Evolutionary conservation across 75 land plant genomes (phyloP).

Genomic region (Sequoiadendron giganteum): DNA sequence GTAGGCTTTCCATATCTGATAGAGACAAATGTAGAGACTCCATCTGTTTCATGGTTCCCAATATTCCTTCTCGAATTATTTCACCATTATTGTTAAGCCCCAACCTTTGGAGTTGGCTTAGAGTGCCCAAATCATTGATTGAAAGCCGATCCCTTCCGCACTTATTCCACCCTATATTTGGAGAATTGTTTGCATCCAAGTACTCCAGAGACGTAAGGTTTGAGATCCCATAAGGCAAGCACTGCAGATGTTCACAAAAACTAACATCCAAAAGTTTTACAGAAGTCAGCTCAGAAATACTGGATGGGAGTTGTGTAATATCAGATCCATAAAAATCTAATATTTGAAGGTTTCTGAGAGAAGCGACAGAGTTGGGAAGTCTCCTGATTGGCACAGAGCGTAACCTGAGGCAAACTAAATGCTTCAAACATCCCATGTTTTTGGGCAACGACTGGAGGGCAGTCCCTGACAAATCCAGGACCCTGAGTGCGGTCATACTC

Average conservation of each 20-base stretch:
- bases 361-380: neutral
- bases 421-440: no score
- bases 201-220: neutral
- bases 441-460: no score
- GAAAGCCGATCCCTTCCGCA: neutral
- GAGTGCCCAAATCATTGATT: neutral
- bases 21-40: neutral
- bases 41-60: neutral
- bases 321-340: no score
- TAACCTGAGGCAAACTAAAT: no score
- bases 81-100: neutral
- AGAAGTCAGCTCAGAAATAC: no score
- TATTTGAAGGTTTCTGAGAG: neutral
- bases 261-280: no score
- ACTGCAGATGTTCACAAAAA: neutral
- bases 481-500: neutral
- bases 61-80: neutral
- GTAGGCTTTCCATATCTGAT: neutral
- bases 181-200: neutral
- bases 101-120: neutral
- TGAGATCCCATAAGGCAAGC: neutral
- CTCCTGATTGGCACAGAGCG: no score
- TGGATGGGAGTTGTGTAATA: no score
- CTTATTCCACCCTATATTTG: neutral
- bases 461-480: neutral